These are phyloP conservation scores for Solanum ahanhuiri DNA, from an alignment of 257 asterid species.

Conservation along the genomic window DNA sequence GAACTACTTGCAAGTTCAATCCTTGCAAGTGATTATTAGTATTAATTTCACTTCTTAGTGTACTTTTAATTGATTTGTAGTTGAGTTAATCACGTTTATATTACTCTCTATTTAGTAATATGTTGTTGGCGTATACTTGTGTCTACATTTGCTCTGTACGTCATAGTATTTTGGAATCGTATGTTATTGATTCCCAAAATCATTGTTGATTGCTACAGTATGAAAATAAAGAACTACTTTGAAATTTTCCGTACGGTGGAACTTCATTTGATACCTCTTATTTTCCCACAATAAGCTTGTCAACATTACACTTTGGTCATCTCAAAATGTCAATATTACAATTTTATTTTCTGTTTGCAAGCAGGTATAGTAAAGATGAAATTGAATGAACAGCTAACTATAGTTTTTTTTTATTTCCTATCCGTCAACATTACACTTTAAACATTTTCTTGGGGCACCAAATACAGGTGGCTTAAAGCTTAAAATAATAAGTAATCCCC, in stretches of 20 bases:
- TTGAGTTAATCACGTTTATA: neutral
- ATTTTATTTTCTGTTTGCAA: neutral
- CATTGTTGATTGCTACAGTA: neutral
- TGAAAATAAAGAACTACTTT: neutral
- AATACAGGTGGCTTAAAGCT: neutral
- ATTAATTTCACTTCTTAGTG: neutral
- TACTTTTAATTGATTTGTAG: neutral
- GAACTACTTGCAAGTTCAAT: constrained; percentile 48
- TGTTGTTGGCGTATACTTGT: neutral
- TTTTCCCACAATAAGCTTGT: neutral
- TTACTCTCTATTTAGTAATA: neutral
- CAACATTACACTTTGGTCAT: neutral
- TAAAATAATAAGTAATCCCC: neutral
- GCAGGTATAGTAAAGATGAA: no score
- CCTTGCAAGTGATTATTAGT: constrained; percentile 43
- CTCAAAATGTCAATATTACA: neutral
- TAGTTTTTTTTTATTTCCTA: no score
- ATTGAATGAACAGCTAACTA: no score
- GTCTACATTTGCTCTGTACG: neutral
- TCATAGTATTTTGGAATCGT: neutral
- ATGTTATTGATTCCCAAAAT: neutral
- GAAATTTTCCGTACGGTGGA: neutral
- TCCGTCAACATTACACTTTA: no score
- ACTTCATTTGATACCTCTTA: neutral
- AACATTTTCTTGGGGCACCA: neutral